A percentile compares a stretch with the other conserved stretches of the same genome.
phyloP scores from a whole-genome alignment of 345 rosid genomes.

The Gossypium turneri region DNA sequence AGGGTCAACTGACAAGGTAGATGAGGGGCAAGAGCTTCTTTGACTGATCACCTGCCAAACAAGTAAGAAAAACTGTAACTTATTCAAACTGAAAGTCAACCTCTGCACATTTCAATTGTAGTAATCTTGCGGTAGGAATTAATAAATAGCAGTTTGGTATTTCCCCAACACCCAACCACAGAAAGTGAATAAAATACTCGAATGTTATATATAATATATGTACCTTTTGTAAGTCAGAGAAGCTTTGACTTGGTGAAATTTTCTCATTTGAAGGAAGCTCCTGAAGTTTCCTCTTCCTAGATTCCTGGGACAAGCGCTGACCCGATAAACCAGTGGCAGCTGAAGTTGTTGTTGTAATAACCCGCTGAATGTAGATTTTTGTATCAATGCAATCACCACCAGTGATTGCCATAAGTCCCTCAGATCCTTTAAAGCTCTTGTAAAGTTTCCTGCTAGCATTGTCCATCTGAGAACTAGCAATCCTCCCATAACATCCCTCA shows the following conservation, averaged over 20 bases:
- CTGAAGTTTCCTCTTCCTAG: constrained; percentile 34
- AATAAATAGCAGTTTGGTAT: background rate
- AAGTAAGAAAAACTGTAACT: background rate
- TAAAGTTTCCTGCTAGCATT: constrained; percentile 21
- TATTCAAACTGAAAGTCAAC: background rate
- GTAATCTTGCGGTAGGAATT: constrained; percentile 1
- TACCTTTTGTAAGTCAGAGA: constrained; percentile 22
- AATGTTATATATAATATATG: background rate
- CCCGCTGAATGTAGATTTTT: constrained; percentile 19
- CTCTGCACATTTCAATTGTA: background rate
- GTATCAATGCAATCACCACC: background rate
- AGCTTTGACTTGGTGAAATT: constrained; percentile 21
- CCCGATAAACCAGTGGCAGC: constrained; percentile 22
- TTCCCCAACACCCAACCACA: constrained; percentile 7
- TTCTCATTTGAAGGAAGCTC: constrained; percentile 26
- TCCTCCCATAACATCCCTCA: constrained; percentile 36
- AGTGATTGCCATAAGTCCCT: constrained; percentile 2
- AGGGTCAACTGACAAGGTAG: constrained; percentile 6
- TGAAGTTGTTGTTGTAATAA: constrained; percentile 19
- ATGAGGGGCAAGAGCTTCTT: background rate
- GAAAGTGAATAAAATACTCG: background rate
- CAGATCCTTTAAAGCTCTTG: constrained; percentile 10
- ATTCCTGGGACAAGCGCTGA: constrained; percentile 17
- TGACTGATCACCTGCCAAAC: constrained; percentile 6
- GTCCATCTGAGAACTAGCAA: constrained; percentile 30